Conservation (phyloP, 305 asterid species). For the Rubia occidens region DNA sequence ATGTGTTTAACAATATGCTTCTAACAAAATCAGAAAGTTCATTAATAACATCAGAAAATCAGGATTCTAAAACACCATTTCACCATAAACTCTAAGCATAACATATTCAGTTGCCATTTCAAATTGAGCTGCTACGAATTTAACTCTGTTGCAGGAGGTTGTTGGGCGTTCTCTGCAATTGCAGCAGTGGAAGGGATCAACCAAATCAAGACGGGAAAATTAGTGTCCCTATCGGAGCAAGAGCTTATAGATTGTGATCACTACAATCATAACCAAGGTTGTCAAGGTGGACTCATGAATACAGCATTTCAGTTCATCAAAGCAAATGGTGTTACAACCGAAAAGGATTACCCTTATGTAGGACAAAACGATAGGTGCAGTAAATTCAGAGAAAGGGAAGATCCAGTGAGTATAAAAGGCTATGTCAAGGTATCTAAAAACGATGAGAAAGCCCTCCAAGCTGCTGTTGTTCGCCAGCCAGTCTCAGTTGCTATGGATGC, state of each 20-base stretch:
- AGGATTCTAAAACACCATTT: neutral
- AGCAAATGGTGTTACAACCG: conserved; percentile 43
- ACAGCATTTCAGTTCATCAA: conserved; percentile 46
- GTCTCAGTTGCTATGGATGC: conserved; percentile 61
- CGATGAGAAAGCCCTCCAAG: conserved; percentile 33
- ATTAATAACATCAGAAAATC: too few species aligned
- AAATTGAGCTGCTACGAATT: neutral
- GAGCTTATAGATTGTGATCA: conserved; percentile 31
- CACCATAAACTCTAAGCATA: neutral
- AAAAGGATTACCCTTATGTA: conserved; percentile 39
- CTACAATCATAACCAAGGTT: conserved; percentile 18
- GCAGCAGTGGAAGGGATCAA: conserved; percentile 32
- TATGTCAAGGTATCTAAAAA: conserved; percentile 29
- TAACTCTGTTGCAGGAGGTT: conserved; percentile 26
- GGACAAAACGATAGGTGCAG: conserved; percentile 35
- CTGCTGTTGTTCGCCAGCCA: conserved; percentile 54
- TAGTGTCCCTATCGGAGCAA: conserved; percentile 28
- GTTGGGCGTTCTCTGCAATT: conserved; percentile 33
- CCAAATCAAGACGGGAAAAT: conserved; percentile 25
- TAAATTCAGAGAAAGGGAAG: conserved; percentile 13
- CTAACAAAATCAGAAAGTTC: too few species aligned
- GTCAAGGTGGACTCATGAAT: conserved; percentile 49
- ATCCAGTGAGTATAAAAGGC: conserved; percentile 37
- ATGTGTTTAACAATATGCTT: too few species aligned
- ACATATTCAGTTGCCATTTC: neutral